phyloP scores from a whole-genome alignment of 129 eudicot genomes.

The Dittrichia graveolens region DNA sequence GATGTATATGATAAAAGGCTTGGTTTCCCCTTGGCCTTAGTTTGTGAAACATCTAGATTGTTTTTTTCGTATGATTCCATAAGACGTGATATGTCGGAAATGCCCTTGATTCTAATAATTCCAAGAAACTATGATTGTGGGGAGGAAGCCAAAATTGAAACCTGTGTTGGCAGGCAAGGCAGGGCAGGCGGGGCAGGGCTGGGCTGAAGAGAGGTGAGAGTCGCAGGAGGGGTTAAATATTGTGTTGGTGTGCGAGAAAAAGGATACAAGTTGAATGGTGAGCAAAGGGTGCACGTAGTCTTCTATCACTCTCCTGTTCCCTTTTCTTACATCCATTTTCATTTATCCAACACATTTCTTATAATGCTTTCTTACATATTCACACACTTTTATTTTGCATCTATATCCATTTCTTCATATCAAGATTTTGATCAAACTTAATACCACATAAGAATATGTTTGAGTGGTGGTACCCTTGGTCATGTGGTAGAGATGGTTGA shows the following conservation, averaged over 20 bases:
- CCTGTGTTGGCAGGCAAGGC: background rate
- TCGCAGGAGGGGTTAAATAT: background rate
- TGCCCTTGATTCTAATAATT: background rate
- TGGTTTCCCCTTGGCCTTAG: too few relatives aligned
- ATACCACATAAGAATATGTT: too few relatives aligned
- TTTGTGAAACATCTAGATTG: too few relatives aligned
- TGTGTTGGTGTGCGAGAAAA: slow-evolving; percentile 32
- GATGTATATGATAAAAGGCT: too few relatives aligned
- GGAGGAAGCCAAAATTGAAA: slow-evolving; percentile 16
- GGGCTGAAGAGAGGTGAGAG: background rate
- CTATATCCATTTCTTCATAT: too few relatives aligned
- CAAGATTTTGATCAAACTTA: too few relatives aligned
- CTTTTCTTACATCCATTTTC: background rate
- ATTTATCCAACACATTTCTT: background rate
- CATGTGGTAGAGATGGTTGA: too few relatives aligned
- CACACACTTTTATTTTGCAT: background rate
- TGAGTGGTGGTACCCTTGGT: too few relatives aligned
- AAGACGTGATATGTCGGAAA: background rate
- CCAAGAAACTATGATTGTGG: slow-evolving; percentile 1
- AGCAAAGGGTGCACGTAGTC: slow-evolving; percentile 12
- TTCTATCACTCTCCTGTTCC: background rate
- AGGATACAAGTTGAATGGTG: slow-evolving; percentile 30
- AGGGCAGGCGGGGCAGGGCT: too few relatives aligned
- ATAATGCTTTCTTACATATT: slow-evolving; percentile 3
- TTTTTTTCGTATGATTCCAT: too few relatives aligned